Percentiles rank a stretch among this genome's conserved stretches.
phyloP scores from a whole-genome alignment of 352 stramenopile genomes.

The Phytopythium delawarense region DNA sequence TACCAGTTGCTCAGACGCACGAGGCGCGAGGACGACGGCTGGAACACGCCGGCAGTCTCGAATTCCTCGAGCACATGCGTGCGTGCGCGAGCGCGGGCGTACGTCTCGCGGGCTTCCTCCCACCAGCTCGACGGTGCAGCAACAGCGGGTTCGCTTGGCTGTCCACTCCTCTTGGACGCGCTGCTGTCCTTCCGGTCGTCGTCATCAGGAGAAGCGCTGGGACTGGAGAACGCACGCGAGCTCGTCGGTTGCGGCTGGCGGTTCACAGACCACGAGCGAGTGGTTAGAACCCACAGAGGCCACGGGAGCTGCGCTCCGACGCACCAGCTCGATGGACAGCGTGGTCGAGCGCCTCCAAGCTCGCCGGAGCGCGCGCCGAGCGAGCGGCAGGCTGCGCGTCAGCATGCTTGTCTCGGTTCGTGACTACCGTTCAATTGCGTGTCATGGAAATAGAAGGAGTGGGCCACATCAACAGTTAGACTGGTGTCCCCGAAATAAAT shows the following conservation, averaged over 20 bases:
- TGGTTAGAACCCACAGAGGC: too few relatives aligned
- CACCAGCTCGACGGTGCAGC: background rate
- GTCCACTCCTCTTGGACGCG: background rate
- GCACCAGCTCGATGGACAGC: background rate
- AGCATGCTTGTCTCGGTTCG: too few relatives aligned
- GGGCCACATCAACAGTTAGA: too few relatives aligned
- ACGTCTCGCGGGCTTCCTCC: background rate
- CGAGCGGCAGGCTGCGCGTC: too few relatives aligned
- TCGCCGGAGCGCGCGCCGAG: background rate
- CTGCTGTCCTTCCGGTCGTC: background rate
- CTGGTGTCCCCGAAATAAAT: too few relatives aligned
- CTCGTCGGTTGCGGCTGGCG: background rate
- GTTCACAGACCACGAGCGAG: background rate
- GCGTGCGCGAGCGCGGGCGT: too few relatives aligned
- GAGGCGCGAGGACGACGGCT: constrained; percentile 21
- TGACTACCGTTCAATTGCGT: too few relatives aligned
- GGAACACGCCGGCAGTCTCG: constrained; percentile 34
- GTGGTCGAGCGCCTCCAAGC: too few relatives aligned
- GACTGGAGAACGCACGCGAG: background rate
- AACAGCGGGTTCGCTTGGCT: too few relatives aligned
- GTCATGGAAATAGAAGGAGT: too few relatives aligned
- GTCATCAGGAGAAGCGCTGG: background rate
- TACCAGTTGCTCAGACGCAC: constrained; percentile 21
- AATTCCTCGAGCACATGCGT: constrained; percentile 13
- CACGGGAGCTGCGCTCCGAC: too few relatives aligned